phyloP scores from a whole-genome alignment of 208 protist species.

The Acanthamoeba triangularis region DNA sequence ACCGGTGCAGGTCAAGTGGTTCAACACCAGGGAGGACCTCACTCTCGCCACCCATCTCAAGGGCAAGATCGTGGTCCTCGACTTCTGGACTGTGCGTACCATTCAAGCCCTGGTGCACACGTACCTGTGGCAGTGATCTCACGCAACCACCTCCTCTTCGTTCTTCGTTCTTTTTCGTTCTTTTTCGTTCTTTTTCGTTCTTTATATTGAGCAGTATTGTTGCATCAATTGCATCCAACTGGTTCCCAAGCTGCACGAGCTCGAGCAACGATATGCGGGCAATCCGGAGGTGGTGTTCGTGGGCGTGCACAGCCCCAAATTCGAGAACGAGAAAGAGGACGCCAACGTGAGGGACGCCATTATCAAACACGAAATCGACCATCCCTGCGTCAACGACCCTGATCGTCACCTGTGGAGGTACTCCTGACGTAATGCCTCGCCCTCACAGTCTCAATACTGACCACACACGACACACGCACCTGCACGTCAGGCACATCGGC shows the following conservation, averaged over 20 bases:
- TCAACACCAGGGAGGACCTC: conserved; percentile 9
- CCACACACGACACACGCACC: background rate
- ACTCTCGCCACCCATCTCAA: background rate
- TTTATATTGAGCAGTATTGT: background rate
- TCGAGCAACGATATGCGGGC: background rate
- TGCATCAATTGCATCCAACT: background rate
- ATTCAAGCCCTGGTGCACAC: no score
- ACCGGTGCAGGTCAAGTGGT: background rate
- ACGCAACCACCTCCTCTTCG: no score
- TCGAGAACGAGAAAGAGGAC: conserved; percentile 9
- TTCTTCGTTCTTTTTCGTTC: no score
- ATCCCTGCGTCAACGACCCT: background rate
- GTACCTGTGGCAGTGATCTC: no score
- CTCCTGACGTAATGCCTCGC: background rate
- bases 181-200: no score
- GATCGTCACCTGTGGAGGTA: background rate
- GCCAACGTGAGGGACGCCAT: conserved; percentile 7
- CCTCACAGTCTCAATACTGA: background rate
- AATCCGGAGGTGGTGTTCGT: background rate
- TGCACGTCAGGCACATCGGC: background rate
- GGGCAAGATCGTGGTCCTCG: background rate
- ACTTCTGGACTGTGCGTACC: background rate
- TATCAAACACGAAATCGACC: background rate
- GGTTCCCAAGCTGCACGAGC: background rate
- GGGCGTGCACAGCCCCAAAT: background rate